Percentiles rank a stretch among this genome's conserved stretches.
Evolutionary conservation across 169 alveolate genomes (phyloP).

Genomic region (Cytauxzoon felis): DNA sequence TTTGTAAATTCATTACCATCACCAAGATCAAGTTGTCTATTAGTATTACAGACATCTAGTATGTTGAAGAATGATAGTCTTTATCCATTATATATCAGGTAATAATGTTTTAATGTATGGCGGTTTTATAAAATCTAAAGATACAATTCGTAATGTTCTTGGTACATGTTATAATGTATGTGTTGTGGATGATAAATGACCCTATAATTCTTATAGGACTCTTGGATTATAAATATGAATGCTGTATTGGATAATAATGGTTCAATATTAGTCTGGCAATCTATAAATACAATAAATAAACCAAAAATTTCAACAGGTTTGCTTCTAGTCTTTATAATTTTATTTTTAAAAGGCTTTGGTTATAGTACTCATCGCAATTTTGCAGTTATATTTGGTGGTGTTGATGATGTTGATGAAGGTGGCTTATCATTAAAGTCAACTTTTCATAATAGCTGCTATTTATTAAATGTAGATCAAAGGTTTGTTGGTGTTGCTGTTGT

Average conservation of each 20-base stretch:
- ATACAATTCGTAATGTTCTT: constrained; percentile 73
- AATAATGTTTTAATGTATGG: constrained; percentile 78
- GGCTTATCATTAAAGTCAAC: constrained; percentile 53
- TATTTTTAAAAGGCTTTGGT: constrained; percentile 37
- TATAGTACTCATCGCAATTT: constrained; percentile 66
- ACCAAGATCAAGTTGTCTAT: constrained; percentile 60
- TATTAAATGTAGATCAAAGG: constrained; percentile 66
- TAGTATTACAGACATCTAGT: constrained; percentile 25
- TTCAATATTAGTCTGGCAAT: constrained; percentile 59
- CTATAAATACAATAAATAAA: constrained; percentile 59
- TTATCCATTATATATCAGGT: constrained; percentile 44
- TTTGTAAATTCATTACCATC: constrained; percentile 50
- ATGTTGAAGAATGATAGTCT: constrained; percentile 28
- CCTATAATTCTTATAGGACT: constrained; percentile 61
- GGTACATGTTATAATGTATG: constrained; percentile 68
- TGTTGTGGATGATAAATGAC: background rate
- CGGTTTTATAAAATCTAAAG: constrained; percentile 83
- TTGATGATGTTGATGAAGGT: constrained; percentile 79
- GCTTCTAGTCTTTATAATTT: background rate
- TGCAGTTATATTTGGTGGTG: constrained; percentile 85
- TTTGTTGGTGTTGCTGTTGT: background rate
- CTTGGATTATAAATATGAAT: constrained; percentile 83
- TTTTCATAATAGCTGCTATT: constrained; percentile 40
- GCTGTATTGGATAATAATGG: constrained; percentile 57
- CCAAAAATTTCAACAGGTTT: constrained; percentile 72